phyloP scores from a whole-genome alignment of 2,329 filamentous ascomycete genomes.

The Scedosporium apiospermum region DNA sequence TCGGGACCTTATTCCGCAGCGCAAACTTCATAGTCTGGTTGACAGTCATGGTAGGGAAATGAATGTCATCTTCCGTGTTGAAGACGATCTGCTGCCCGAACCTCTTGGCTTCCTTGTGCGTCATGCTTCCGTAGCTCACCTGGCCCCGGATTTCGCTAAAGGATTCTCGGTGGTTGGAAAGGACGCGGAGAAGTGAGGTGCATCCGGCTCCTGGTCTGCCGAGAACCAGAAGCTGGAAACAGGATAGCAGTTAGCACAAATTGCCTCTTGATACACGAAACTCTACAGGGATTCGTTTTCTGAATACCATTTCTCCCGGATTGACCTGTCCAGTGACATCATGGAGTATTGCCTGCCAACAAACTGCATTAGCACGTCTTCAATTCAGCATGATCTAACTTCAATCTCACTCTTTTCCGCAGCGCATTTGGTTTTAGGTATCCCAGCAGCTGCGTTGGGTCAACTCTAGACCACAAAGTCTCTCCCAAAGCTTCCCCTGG shows the following conservation, averaged over 20 bases:
- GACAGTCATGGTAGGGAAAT: slow-evolving; percentile 61
- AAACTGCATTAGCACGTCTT: background rate
- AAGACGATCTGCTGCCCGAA: slow-evolving; percentile 20
- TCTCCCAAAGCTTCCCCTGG: slow-evolving; percentile 14
- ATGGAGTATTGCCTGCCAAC: slow-evolving; percentile 25
- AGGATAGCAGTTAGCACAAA: background rate
- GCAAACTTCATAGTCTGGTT: slow-evolving; percentile 59
- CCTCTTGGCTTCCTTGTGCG: slow-evolving; percentile 14
- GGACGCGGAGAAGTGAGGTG: slow-evolving; percentile 19
- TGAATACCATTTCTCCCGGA: slow-evolving; percentile 30
- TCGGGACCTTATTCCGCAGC: slow-evolving; percentile 53
- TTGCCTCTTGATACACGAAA: too few species aligned
- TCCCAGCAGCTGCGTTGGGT: slow-evolving; percentile 11
- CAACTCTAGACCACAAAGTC: slow-evolving; percentile 15
- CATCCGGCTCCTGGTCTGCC: slow-evolving; percentile 22
- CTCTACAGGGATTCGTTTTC: too few species aligned
- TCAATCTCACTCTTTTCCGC: slow-evolving; percentile 19
- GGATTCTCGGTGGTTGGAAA: slow-evolving; percentile 19
- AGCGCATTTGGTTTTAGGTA: slow-evolving; percentile 8
- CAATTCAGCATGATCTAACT: slow-evolving; percentile 3
- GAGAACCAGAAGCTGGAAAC: slow-evolving; percentile 19
- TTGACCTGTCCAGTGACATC: slow-evolving; percentile 27
- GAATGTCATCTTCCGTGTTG: slow-evolving; percentile 41
- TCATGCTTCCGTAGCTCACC: slow-evolving; percentile 17
- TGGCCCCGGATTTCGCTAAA: slow-evolving; percentile 19